phyloP scores from a whole-genome alignment of 768 basidiomycete species.

The Neoboletus magnificus region DNA sequence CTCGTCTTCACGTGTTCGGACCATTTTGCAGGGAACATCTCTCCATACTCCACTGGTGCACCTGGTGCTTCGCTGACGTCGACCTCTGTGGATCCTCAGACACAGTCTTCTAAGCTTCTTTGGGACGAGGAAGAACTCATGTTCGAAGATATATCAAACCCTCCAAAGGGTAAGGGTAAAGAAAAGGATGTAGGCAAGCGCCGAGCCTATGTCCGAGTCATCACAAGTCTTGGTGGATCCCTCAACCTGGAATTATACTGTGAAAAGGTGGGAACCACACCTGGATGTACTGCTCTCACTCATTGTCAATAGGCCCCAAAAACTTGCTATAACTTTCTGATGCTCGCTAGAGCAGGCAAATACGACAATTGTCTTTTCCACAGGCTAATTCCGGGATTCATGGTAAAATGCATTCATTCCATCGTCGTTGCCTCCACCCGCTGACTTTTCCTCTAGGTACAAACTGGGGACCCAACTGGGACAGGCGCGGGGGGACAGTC shows the following conservation, averaged over 20 bases:
- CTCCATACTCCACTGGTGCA: constrained; percentile 86
- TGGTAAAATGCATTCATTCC: constrained; percentile 50
- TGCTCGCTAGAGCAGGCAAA: constrained; percentile 86
- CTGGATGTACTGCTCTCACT: neutral
- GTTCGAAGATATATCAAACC: constrained; percentile 90
- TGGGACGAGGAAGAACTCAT: constrained; percentile 99
- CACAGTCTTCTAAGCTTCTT: constrained; percentile 66
- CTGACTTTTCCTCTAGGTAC: constrained; percentile 54
- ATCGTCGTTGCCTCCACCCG: neutral
- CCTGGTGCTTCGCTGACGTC: constrained; percentile 93
- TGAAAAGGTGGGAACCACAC: constrained; percentile 58
- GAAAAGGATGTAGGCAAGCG: constrained; percentile 91
- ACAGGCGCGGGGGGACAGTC: constrained; percentile 93
- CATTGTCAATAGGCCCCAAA: constrained; percentile 74
- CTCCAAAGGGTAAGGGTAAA: constrained; percentile 81
- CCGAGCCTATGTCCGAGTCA: constrained; percentile 92
- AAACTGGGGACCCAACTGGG: constrained; percentile 96
- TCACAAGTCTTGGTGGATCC: constrained; percentile 89
- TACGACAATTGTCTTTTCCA: constrained; percentile 92
- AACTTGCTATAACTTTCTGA: constrained; percentile 97
- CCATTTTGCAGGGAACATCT: constrained; percentile 67
- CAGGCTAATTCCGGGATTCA: constrained; percentile 89
- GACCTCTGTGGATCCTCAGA: constrained; percentile 81
- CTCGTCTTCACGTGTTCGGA: neutral
- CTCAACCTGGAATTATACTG: constrained; percentile 83